Evolutionary conservation across 2,329 filamentous ascomycete genomes (phyloP).

Genomic region (Venturia aucupariae): DNA sequence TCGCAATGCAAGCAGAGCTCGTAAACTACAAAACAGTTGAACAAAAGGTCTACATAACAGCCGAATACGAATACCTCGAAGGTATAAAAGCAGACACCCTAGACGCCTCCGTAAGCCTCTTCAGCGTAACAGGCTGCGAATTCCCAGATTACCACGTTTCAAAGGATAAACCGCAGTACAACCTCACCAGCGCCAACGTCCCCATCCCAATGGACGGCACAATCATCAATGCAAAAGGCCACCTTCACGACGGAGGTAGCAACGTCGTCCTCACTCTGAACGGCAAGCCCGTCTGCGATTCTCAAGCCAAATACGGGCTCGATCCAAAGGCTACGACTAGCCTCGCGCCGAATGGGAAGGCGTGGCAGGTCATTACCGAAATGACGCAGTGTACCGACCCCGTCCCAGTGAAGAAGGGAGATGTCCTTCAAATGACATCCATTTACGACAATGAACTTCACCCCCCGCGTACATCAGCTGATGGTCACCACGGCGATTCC

Average conservation of each 20-base stretch:
- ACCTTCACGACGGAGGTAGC: not conserved
- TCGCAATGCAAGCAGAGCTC: constrained; percentile 7
- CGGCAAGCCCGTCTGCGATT: constrained; percentile 12
- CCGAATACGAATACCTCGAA: constrained; percentile 11
- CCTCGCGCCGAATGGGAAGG: constrained; percentile 2
- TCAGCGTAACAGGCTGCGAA: constrained; percentile 13
- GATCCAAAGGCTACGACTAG: not conserved
- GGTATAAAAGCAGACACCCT: not conserved
- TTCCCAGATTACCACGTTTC: constrained; percentile 12
- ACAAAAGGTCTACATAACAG: constrained; percentile 10
- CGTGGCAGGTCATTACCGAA: constrained; percentile 13
- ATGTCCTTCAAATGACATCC: constrained; percentile 8
- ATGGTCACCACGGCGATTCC: not conserved
- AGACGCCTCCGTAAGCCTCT: constrained; percentile 6
- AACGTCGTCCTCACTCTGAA: constrained; percentile 9
- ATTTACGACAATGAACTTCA: constrained; percentile 12
- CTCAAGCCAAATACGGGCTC: constrained; percentile 4
- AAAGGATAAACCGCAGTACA: constrained; percentile 12
- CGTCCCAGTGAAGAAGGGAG: constrained; percentile 14
- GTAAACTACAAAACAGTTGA: constrained; percentile 9
- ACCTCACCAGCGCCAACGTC: constrained; percentile 10
- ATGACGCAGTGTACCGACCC: constrained; percentile 12
- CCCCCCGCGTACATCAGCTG: constrained; percentile 2
- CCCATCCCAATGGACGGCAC: constrained; percentile 12
- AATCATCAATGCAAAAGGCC: constrained; percentile 15